Conservation (phyloP, 805 yeast genomes). For the Debaryomyces hansenii region DNA sequence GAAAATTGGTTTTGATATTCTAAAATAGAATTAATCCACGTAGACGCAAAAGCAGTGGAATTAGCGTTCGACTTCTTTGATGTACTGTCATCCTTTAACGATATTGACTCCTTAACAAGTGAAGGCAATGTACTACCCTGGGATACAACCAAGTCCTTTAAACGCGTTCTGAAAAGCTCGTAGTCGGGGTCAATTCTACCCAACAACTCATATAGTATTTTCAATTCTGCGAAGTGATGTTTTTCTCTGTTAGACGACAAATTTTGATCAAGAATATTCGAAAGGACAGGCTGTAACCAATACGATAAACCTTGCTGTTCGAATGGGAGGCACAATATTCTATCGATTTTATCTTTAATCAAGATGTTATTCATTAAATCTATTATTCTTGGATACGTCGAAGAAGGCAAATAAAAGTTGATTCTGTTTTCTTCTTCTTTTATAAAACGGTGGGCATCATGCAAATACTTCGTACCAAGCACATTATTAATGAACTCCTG, state of each 20-base stretch:
- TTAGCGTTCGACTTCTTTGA: constrained; percentile 16
- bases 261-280: constrained; percentile 10
- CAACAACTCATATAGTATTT: constrained; percentile 49
- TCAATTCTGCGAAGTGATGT: constrained; percentile 40
- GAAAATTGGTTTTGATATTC: constrained; percentile 52
- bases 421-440: constrained; percentile 62
- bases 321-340: constrained; percentile 46
- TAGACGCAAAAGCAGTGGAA: constrained; percentile 55
- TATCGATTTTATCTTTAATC: constrained; percentile 55
- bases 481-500: constrained; percentile 39
- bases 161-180: constrained; percentile 47
- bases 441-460: constrained; percentile 51
- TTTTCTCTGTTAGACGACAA: constrained; percentile 3
- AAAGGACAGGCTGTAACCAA: constrained; percentile 52
- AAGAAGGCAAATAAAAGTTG: constrained; percentile 51
- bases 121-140: constrained; percentile 44
- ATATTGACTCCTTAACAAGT: constrained; percentile 17
- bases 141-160: constrained; percentile 45
- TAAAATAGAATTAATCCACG: constrained; percentile 66
- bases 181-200: constrained; percentile 55
- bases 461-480: constrained; percentile 58
- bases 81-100: constrained; percentile 2
- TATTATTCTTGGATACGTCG: constrained; percentile 53
- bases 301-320: constrained; percentile 56
- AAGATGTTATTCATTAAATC: constrained; percentile 59